These are phyloP conservation scores for Fusarium concolor DNA, from an alignment of 2,329 filamentous ascomycete genomes.

Conservation along the genomic window DNA sequence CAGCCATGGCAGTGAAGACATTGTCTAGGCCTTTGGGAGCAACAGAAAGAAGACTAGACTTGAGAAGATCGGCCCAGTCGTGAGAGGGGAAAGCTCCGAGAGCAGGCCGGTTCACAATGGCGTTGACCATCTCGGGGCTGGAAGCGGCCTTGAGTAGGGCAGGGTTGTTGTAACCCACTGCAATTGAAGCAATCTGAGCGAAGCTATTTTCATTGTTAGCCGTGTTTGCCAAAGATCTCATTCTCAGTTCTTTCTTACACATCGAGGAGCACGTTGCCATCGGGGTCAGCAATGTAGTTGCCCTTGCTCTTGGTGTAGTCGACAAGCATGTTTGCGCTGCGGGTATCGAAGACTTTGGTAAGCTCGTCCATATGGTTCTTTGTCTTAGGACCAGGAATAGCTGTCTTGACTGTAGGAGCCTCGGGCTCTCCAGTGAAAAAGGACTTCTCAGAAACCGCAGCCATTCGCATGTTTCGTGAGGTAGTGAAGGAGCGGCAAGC, in stretches of 20 bases:
- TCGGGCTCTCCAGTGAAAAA: conserved; percentile 64
- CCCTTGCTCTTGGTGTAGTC: conserved; percentile 80
- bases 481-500: conserved; percentile 43
- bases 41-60: conserved; percentile 82
- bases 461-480: conserved; percentile 42
- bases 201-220: conserved; percentile 64
- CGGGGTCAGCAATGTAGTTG: conserved; percentile 82
- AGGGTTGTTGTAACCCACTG: conserved; percentile 93
- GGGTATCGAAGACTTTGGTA: conserved; percentile 83
- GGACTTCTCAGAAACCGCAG: conserved; percentile 49
- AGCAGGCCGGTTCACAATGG: conserved; percentile 88
- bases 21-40: conserved; percentile 87
- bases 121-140: conserved; percentile 81
- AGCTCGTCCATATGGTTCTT: conserved; percentile 76
- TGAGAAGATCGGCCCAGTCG: conserved; percentile 84
- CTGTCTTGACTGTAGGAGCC: conserved; percentile 64
- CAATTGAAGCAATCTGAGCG: conserved; percentile 93
- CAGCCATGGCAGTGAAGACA: conserved; percentile 90
- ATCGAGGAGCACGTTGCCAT: conserved; percentile 79
- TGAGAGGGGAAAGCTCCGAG: conserved; percentile 90
- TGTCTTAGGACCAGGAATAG: conserved; percentile 81
- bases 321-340: conserved; percentile 84
- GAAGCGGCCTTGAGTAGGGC: conserved; percentile 75
- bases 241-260: conserved; percentile 61
- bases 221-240: background rate